A percentile compares a stretch with the other conserved stretches of the same genome.
Conservation (phyloP, 2,329 filamentous ascomycete genomes). For the Drechslerella coelobrocha region DNA sequence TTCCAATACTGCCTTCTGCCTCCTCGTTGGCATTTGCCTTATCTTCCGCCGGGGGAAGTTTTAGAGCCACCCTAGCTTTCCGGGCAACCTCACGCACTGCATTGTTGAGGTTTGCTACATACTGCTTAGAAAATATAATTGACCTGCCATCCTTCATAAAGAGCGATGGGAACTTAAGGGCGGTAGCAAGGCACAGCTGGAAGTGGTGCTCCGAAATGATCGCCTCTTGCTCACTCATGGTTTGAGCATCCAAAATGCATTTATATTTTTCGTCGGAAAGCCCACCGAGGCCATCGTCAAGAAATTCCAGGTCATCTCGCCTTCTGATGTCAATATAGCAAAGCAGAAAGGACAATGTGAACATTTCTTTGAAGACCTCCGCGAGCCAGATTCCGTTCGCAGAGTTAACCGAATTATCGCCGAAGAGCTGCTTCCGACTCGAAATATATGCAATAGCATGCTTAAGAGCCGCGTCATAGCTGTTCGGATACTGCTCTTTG, state of each 20-base stretch:
- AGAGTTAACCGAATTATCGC: constrained; percentile 33
- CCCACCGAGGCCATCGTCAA: constrained; percentile 26
- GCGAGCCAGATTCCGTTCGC: constrained; percentile 43
- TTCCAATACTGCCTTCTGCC: constrained; percentile 5
- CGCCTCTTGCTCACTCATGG: constrained; percentile 37
- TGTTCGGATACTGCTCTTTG: constrained; percentile 47
- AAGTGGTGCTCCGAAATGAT: constrained; percentile 47
- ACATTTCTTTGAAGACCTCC: constrained; percentile 48
- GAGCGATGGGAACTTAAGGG: constrained; percentile 44
- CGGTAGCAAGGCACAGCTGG: constrained; percentile 39
- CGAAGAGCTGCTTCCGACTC: constrained; percentile 26
- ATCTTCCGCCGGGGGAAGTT: constrained; percentile 18
- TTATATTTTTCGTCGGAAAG: constrained; percentile 45
- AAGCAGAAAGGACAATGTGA: constrained; percentile 33
- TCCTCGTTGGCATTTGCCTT: constrained; percentile 5
- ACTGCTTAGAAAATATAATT: constrained; percentile 29
- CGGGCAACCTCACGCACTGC: constrained; percentile 16
- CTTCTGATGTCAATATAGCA: constrained; percentile 43
- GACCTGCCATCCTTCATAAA: constrained; percentile 20
- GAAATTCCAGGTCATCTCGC: constrained; percentile 37
- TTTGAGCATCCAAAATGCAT: constrained; percentile 25
- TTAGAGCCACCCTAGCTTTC: constrained; percentile 25
- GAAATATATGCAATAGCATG: constrained; percentile 26
- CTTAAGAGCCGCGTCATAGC: constrained; percentile 32
- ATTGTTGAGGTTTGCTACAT: constrained; percentile 33